These are phyloP conservation scores for Yamadazyma laniorum DNA, from an alignment of 805 yeast species.

Conservation along the genomic window DNA sequence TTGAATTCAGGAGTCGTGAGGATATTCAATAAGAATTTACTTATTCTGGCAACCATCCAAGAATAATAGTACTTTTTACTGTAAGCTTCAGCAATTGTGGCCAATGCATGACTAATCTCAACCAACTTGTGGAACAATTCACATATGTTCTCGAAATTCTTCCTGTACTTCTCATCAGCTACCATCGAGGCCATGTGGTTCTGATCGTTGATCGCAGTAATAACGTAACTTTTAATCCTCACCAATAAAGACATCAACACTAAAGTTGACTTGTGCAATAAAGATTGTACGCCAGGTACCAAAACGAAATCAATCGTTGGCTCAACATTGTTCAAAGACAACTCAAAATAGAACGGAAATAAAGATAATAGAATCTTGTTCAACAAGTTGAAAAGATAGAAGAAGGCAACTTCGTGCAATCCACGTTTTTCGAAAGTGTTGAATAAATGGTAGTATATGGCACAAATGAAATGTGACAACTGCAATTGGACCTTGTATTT, in stretches of 20 bases:
- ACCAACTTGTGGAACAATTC: slow-evolving; percentile 3
- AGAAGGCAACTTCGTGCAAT: slow-evolving; percentile 29
- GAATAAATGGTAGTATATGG: slow-evolving; percentile 33
- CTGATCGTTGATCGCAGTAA: not conserved
- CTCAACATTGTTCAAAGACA: slow-evolving; percentile 36
- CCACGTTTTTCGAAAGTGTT: slow-evolving; percentile 36
- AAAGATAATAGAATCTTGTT: slow-evolving; percentile 28
- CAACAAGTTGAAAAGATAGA: slow-evolving; percentile 29
- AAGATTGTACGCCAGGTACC: slow-evolving; percentile 34
- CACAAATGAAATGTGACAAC: slow-evolving; percentile 24
- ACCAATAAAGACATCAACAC: slow-evolving; percentile 22
- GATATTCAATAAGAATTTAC: not conserved
- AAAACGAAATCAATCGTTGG: slow-evolving; percentile 38
- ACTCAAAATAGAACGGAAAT: slow-evolving; percentile 26
- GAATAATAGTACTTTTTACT: slow-evolving; percentile 10
- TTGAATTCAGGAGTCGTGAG: slow-evolving; percentile 3
- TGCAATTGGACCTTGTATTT: slow-evolving; percentile 23
- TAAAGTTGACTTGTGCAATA: slow-evolving; percentile 27
- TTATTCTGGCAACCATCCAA: slow-evolving; percentile 7
- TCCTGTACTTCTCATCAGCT: slow-evolving; percentile 1
- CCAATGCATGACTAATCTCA: slow-evolving; percentile 1
- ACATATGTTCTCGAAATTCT: slow-evolving; percentile 1
- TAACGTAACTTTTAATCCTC: slow-evolving; percentile 16
- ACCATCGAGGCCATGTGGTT: slow-evolving; percentile 1
- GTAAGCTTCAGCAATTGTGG: slow-evolving; percentile 5